Conservation (phyloP, 371 early-diverging fungal genomes). For the Dichotomocladium elegans region DNA sequence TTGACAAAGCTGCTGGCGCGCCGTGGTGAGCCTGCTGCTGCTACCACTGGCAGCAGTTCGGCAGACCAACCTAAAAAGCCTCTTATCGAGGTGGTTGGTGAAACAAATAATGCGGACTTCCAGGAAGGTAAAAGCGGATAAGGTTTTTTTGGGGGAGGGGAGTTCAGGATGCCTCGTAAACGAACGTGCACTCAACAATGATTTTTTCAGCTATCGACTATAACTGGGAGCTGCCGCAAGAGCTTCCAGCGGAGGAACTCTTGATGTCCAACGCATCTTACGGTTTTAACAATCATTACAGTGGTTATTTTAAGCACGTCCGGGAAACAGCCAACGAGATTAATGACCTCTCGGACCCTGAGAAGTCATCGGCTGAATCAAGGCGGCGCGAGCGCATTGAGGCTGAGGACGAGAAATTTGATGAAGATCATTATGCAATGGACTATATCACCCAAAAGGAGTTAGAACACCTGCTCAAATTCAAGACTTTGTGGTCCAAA, state of each 20-base stretch:
- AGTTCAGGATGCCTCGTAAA: not conserved
- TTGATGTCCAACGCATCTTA: conserved; percentile 46
- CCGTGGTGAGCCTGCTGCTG: conserved; percentile 40
- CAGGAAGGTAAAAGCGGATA: conserved; percentile 25
- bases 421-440: conserved; percentile 87
- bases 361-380: conserved; percentile 61
- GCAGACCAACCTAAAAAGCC: conserved; percentile 40
- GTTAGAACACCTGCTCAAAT: conserved; percentile 66
- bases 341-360: conserved; percentile 71
- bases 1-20: conserved; percentile 76
- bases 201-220: conserved; percentile 58
- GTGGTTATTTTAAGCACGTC: conserved; percentile 72
- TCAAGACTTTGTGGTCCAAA: conserved; percentile 67
- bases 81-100: conserved; percentile 67
- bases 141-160: not conserved
- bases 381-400: conserved; percentile 61
- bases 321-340: conserved; percentile 83
- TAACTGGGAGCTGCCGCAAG: conserved; percentile 88
- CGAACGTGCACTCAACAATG: not conserved
- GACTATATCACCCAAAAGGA: conserved; percentile 73
- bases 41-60: conserved; percentile 12
- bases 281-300: conserved; percentile 89
- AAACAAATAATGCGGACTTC: conserved; percentile 24
- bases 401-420: conserved; percentile 79
- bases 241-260: conserved; percentile 43